Base-by-base conservation (phyloP, 2,329 filamentous ascomycete genomes). In the Albifimbria verrucaria region DNA sequence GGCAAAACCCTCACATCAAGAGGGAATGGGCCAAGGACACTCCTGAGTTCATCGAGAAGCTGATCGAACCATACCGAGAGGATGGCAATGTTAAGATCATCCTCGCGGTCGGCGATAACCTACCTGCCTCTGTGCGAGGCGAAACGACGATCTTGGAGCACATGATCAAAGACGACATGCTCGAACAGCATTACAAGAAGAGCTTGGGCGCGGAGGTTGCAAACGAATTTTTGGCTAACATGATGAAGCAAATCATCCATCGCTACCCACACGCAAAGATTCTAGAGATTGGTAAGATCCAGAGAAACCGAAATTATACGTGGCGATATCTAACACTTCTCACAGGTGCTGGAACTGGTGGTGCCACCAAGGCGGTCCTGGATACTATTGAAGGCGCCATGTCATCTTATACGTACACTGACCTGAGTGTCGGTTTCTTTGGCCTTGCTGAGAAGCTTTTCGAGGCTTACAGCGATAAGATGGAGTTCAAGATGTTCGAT, bases 401-500 rank as follows among this genome's bases (percentile, higher is more conserved):
- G 41, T 43, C 41, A 7, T 51, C 65, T 2, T 80, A 79, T 57
- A 75, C 71, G 0, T 80, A 66, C 59, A 78, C 77, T 0, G 76
- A 79, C 52, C 68, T 77, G 11, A 71, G 70, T 0, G 53, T 65
- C 3, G 68, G 64, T 7, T 75, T 75, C 62, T 76, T 79, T 49
- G 67, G 70, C 15, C 56, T 61, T 2, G 72, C 69, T 0, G 55
- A 61, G 20, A 60, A 66, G 22, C 56, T 53, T 3, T 69, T 76
- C 21, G 49, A 57, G 1, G 41, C 52, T 2, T 60, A 63, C 32
- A 5, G n/a, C 3, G 52, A 52, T 2, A 55, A 49, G 10, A 57
- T 63, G 50, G 24, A 26, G n/a, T 67, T 55, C 57, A 61, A 57
- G 49, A 59, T 48, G 3, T 58, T 64, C 15, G 59, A 70, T 43